These are phyloP conservation scores for Globisporangium solare DNA, from an alignment of 352 stramenopile genomes.

Conservation along the genomic window DNA sequence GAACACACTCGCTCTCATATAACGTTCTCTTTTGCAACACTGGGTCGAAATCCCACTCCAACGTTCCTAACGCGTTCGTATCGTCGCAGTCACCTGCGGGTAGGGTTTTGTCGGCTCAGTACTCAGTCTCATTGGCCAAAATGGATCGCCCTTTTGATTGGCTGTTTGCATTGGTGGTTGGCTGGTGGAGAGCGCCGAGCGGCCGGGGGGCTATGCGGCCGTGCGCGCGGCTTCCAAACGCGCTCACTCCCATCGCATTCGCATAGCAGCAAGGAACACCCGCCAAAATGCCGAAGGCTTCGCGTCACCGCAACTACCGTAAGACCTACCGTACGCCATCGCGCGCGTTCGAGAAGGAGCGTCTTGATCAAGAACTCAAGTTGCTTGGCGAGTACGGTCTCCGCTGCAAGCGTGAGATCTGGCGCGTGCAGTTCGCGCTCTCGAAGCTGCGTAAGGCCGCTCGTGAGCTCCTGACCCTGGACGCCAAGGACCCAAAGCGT, in stretches of 20 bases:
- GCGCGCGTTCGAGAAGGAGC: slow-evolving; percentile 99
- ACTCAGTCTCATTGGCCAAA: slow-evolving; percentile 14
- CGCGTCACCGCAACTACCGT: slow-evolving; percentile 89
- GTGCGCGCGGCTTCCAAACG: slow-evolving; percentile 4
- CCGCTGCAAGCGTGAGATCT: slow-evolving; percentile 99
- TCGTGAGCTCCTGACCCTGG: slow-evolving; percentile 96
- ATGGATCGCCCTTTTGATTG: slow-evolving; percentile 21
- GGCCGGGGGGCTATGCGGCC: background rate
- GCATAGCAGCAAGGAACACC: slow-evolving; percentile 64
- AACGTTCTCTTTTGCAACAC: too few species aligned
- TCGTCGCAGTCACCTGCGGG: background rate
- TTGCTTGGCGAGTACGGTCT: slow-evolving; percentile 99
- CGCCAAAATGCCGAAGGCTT: slow-evolving; percentile 84
- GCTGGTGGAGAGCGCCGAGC: slow-evolving; percentile 25
- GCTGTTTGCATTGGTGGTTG: slow-evolving; percentile 41
- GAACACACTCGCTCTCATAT: too few species aligned
- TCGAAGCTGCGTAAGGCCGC: slow-evolving; percentile 99
- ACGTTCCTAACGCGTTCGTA: background rate
- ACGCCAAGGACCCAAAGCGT: slow-evolving; percentile 97
- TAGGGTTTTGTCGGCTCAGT: background rate
- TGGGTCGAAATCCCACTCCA: background rate
- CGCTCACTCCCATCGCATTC: slow-evolving; percentile 64
- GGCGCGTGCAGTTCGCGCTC: slow-evolving; percentile 98
- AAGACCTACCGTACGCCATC: slow-evolving; percentile 99
- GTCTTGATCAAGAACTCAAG: slow-evolving; percentile 99